Conservation (phyloP, 345 rosid genomes). For the Acer campestre region DNA sequence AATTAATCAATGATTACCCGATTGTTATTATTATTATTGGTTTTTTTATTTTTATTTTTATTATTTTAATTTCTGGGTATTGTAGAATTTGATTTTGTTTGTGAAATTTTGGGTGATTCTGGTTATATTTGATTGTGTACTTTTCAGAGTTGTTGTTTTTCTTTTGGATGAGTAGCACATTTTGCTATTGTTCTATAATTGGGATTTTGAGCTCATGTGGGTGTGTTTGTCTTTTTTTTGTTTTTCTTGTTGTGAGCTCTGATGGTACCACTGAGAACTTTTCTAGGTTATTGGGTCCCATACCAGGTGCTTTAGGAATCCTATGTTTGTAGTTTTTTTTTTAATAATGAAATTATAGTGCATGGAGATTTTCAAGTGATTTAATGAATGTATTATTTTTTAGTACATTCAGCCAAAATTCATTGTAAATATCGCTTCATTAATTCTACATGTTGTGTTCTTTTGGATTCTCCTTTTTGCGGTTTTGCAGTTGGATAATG, state of each 20-base stretch:
- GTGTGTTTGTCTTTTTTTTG: conserved; percentile 20
- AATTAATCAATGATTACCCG: not conserved
- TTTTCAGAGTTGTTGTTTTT: conserved; percentile 27
- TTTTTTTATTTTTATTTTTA: not conserved
- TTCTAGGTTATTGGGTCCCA: conserved; percentile 38
- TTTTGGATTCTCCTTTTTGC: not conserved
- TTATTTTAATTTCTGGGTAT: not conserved
- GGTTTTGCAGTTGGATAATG: conserved; percentile 11
- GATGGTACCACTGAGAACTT: conserved; percentile 21
- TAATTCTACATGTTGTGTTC: not conserved
- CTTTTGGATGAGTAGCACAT: conserved; percentile 21
- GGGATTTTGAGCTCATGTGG: conserved; percentile 23
- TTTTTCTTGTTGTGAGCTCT: conserved; percentile 27
- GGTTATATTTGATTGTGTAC: conserved; percentile 19
- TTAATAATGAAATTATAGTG: not conserved
- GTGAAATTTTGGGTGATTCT: conserved; percentile 16
- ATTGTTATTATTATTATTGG: not conserved
- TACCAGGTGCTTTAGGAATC: conserved; percentile 21
- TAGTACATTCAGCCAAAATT: conserved; percentile 26
- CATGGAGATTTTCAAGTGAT: conserved; percentile 26
- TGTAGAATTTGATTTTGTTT: conserved; percentile 12
- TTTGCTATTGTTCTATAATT: conserved; percentile 24
- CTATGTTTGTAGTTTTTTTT: not conserved
- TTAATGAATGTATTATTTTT: conserved; percentile 14
- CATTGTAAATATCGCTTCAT: conserved; percentile 11